Base-by-base conservation (phyloP, 2,329 filamentous ascomycete genomes). In the Cordyceps militaris region DNA sequence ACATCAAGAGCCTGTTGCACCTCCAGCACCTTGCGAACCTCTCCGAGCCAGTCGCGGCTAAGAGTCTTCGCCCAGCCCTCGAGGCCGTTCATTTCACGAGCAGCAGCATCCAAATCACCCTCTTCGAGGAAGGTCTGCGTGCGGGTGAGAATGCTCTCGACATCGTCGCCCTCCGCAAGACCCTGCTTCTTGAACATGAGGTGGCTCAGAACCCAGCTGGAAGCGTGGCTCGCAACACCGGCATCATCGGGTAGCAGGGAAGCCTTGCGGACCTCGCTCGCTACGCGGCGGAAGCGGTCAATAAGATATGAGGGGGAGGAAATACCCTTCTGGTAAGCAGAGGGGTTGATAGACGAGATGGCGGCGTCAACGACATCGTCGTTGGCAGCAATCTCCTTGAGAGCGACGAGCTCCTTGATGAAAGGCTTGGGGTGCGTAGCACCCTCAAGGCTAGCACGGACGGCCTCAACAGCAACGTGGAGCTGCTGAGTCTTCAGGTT, bases 1-100 rank as follows among this genome's bases (percentile, higher is more conserved):
- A 96, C 94, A 74, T 99, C 94, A 67, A 99, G 80, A 67, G 94
- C 94, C 76, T 99, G 94, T 75, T 89, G 87, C 63, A 97, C 94
- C 76, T 99, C 94, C 67, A 99, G 78, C 63, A 96, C 90, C 76
- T 91, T 88, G 70, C 94, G 85, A 61, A 91, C 89, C 79, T 99
- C 94, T 54, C 81, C 82, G 64, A 99, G 75, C 94, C 94, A 99
- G 73, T 99, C 94, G 68, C 88, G 86, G 74, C 90, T 95, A 69
- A 99, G 76, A 42, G 92, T 93, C 80, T 94, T 96, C 49, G 93
- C 92, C 94, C 94, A 99, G 26, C 94, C 94, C 61, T 87, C 82
- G 48, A 99, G 79, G 1, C 86, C 84, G 70, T 97, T 99, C 87
- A 99, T 94, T 76, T 99, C 94, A 63, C 94, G 81, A 14, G 94